Percentiles rank a stretch among this genome's conserved stretches.
phyloP scores from a whole-genome alignment of 305 asterid species.

The Rubia tinctorum region DNA sequence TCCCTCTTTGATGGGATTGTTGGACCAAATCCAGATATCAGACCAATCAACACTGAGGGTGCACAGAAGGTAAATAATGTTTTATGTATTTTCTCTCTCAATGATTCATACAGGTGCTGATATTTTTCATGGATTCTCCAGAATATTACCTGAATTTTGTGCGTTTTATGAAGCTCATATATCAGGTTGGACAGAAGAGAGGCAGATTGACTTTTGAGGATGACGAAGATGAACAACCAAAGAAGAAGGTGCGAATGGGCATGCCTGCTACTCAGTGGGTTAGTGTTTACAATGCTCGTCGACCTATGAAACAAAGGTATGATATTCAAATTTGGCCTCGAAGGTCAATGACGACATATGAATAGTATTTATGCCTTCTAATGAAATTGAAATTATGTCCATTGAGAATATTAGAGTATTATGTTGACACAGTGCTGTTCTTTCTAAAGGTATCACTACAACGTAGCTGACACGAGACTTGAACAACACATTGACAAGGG shows the following conservation, averaged over 20 bases:
- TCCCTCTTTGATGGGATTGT: slow-evolving; percentile 79
- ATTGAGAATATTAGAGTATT: background rate
- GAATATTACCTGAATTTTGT: slow-evolving; percentile 5
- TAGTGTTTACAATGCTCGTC: slow-evolving; percentile 79
- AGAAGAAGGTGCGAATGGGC: slow-evolving; percentile 82
- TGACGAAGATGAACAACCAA: slow-evolving; percentile 78
- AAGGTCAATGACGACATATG: background rate
- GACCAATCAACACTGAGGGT: slow-evolving; percentile 92
- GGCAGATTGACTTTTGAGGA: slow-evolving; percentile 62
- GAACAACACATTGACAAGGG: slow-evolving; percentile 79
- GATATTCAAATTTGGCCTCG: background rate
- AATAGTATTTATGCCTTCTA: background rate
- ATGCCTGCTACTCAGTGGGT: slow-evolving; percentile 90
- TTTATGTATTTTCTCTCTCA: slow-evolving; percentile 14
- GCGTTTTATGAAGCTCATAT: slow-evolving; percentile 48
- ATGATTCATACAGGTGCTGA: background rate
- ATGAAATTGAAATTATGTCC: background rate
- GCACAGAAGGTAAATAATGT: slow-evolving; percentile 70
- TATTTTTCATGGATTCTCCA: background rate
- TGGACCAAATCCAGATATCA: slow-evolving; percentile 62
- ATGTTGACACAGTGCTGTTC: background rate
- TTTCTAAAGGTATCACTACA: slow-evolving; percentile 73
- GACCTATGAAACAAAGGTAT: slow-evolving; percentile 91
- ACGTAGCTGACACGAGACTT: slow-evolving; percentile 67
- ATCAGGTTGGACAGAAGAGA: slow-evolving; percentile 82